Conservation (phyloP, 768 basidiomycete genomes). For the Strobilomyces confusus region DNA sequence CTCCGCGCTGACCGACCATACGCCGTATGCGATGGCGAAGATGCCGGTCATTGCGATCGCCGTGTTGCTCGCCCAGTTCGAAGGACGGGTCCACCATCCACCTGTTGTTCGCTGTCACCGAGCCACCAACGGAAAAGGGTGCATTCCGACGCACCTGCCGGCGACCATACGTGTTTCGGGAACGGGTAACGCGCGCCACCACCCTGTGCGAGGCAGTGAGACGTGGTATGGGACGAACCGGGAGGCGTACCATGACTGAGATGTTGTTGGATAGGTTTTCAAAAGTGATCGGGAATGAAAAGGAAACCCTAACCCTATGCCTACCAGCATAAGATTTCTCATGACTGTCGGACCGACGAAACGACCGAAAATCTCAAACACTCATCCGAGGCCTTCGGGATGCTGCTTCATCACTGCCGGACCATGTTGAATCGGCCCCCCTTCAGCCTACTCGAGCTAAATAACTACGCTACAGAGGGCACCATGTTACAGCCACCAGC, state of each 20-base stretch:
- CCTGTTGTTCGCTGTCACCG: constrained; percentile 41
- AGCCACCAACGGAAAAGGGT: too few species aligned
- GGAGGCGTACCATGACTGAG: constrained; percentile 12
- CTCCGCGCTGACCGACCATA: constrained; percentile 72
- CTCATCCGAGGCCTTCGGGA: background rate
- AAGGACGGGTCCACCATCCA: constrained; percentile 93
- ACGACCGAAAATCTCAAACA: background rate
- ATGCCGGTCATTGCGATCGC: constrained; percentile 69
- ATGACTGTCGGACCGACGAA: background rate
- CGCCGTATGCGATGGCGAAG: constrained; percentile 55
- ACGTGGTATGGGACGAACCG: background rate
- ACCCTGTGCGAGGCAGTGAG: constrained; percentile 44
- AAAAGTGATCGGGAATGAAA: background rate
- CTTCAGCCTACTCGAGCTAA: too few species aligned
- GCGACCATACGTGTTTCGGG: constrained; percentile 94
- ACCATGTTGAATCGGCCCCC: too few species aligned
- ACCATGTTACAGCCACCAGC: too few species aligned
- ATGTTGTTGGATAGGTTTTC: background rate
- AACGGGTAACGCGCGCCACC: constrained; percentile 87
- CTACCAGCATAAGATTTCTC: background rate
- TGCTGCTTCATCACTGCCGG: background rate
- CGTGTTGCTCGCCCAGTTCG: constrained; percentile 88
- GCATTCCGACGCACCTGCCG: constrained; percentile 56
- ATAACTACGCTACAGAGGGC: too few species aligned
- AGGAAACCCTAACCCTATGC: constrained; percentile 14